Evolutionary conservation across 139 green algal genomes (phyloP), one percentile per base, ranked within the genome.

Genomic region (Chlorella ohadii): DNA sequence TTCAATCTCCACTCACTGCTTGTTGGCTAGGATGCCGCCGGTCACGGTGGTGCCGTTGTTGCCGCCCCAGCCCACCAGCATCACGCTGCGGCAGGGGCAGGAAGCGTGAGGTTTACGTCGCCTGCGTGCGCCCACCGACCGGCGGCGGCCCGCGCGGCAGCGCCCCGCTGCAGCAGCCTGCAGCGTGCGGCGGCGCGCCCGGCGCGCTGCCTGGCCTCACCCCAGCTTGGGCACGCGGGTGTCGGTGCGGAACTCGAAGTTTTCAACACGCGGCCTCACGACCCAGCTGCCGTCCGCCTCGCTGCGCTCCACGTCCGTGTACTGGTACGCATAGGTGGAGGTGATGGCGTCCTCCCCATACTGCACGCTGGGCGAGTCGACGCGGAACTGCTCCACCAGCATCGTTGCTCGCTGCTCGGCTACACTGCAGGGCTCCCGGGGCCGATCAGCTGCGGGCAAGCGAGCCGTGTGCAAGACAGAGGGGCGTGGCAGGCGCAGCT

Each of bases 41-140:
- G 92, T 97, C 5, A 99, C 85, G 20, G 97, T 99, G n/a, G 94
- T 95, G 31, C 97, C 97, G 86, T 99, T 99, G 91, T 99, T 99
- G 63, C 97, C 97, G 51, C 97, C 97, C 91, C 93, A 96, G 57
- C 97, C 97, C 11, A 99, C 97, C 0, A 99, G 94, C 97, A 99
- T 99, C 4, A 99, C 93, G 17, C 97, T 99, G 94, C 70, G 17
- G 63, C 31, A 36, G 70, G 44, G 47, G 34, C 16, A 56, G 63
- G 17, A 1, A 27, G 72, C 13, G 72, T 27, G 44, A 61, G 41
- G 41, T 6, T 78, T 55, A 76, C 9, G 65, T 66, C 38, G 5
- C 11, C 4, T 51, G 33, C 34, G 36, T 15, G 33, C 51, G 67
- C 51, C 31, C 17, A 51, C 44, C 34, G 71, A 38, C 56, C 68